Evolutionary conservation across 2,329 filamentous ascomycete genomes (phyloP).

Genomic region (Colletotrichum agaves): DNA sequence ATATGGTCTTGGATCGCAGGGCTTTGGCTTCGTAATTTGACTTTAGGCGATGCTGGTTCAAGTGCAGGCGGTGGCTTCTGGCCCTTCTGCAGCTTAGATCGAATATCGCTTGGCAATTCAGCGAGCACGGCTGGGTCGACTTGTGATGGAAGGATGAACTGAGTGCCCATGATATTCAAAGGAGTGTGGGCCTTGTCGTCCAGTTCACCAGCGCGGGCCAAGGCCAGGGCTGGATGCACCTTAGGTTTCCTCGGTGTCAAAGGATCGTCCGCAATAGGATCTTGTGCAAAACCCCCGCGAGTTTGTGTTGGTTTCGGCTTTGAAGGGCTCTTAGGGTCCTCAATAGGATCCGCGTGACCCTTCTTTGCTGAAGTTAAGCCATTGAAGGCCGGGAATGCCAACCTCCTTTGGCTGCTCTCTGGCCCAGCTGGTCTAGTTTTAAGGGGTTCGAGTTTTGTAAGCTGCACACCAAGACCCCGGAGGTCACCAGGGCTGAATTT

Average conservation of each 20-base stretch:
- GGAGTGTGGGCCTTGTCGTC: slow-evolving; percentile 71
- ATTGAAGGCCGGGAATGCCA: slow-evolving; percentile 74
- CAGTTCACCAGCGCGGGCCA: slow-evolving; percentile 60
- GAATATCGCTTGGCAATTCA: slow-evolving; percentile 86
- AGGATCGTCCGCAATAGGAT: slow-evolving; percentile 67
- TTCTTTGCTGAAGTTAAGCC: slow-evolving; percentile 53
- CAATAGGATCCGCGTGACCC: slow-evolving; percentile 59
- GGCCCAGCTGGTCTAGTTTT: slow-evolving; percentile 66
- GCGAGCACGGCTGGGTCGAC: slow-evolving; percentile 84
- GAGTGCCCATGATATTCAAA: slow-evolving; percentile 85
- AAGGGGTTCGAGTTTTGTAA: slow-evolving; percentile 89
- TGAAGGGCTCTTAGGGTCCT: slow-evolving; percentile 54
- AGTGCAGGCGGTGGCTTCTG: slow-evolving; percentile 38
- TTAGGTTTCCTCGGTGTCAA: slow-evolving; percentile 64
- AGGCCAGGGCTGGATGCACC: slow-evolving; percentile 63
- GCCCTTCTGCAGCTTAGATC: slow-evolving; percentile 67
- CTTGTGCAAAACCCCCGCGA: slow-evolving; percentile 48
- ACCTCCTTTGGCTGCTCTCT: slow-evolving; percentile 81
- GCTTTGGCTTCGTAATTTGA: slow-evolving; percentile 54
- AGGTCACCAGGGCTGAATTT: slow-evolving; percentile 90
- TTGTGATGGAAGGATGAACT: slow-evolving; percentile 90
- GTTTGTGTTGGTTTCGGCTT: slow-evolving; percentile 45
- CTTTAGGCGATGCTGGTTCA: slow-evolving; percentile 44
- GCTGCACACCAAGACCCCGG: slow-evolving; percentile 90
- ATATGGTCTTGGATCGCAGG: slow-evolving; percentile 54